These are phyloP conservation scores for Delphinella strobiligena DNA, from an alignment of 2,329 filamentous ascomycete genomes.

Conservation along the genomic window DNA sequence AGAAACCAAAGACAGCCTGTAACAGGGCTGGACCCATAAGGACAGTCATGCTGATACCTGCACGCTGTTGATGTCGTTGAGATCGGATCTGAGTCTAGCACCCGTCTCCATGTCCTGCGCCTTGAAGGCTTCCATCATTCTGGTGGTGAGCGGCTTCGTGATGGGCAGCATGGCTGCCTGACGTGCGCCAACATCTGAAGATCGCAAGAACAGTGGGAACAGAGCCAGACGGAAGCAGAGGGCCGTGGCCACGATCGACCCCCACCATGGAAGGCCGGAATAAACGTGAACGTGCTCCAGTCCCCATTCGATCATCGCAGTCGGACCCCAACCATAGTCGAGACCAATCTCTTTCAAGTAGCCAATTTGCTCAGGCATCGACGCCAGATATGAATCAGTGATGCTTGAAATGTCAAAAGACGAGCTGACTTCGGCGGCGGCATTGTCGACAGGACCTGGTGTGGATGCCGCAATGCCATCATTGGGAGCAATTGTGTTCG, in stretches of 20 bases:
- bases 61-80: slow-evolving; percentile 39
- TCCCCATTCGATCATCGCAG: slow-evolving; percentile 58
- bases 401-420: slow-evolving; percentile 3
- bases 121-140: slow-evolving; percentile 36
- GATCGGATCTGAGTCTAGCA: slow-evolving; percentile 35
- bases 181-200: slow-evolving; percentile 50
- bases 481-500: slow-evolving; percentile 1
- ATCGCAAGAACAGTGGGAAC: slow-evolving; percentile 51
- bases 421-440: slow-evolving; percentile 2
- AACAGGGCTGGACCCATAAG: slow-evolving; percentile 44
- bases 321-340: slow-evolving; percentile 76
- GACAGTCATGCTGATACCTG: slow-evolving; percentile 42
- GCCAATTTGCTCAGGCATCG: slow-evolving; percentile 52
- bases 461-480: slow-evolving; percentile 2
- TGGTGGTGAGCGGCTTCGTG: slow-evolving; percentile 42
- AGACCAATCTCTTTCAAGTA: slow-evolving; percentile 74
- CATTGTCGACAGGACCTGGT: slow-evolving; percentile 2
- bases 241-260: slow-evolving; percentile 54
- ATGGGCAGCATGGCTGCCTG: slow-evolving; percentile 49
- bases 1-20: slow-evolving; percentile 62
- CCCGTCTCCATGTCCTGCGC: slow-evolving; percentile 36
- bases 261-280: slow-evolving; percentile 70
- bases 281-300: slow-evolving; percentile 77
- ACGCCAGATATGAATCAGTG: slow-evolving; percentile 1
- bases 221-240: slow-evolving; percentile 52